Base-by-base conservation (phyloP, 1,139 yeast genomes). In the Kluyveromyces sp. region DNA sequence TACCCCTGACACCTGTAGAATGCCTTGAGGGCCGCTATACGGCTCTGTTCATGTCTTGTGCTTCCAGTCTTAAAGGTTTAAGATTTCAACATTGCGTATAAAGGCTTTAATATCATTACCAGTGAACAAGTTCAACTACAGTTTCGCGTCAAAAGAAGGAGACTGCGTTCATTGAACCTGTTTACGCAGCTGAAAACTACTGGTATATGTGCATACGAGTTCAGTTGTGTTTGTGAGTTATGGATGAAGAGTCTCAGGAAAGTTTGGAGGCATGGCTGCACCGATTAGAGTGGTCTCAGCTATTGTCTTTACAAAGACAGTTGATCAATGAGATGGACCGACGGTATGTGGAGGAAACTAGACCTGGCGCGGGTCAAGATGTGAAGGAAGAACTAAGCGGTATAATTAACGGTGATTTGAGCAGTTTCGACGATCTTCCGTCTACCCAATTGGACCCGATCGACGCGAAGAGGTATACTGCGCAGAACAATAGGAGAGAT, bases 261-360 rank as follows among this genome's bases (percentile, higher is more conserved):
- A 46, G 28, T 55, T 63, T 9, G 53, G 53, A 8, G 61, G 52
- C 9, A 64, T 38, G 41, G 41, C 30, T 38, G 11, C 34, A 22
- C 7, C n/a, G 13, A 8, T 32, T 38, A 32, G 41, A 38, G 31
- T 38, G 41, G 41, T 16, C 34, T 6, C 41, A 38, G 19, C 20
- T 38, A 17, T n/a, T 38, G 11, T 32, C 28, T 12, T 19, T 38
- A 16, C 41, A 38, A 15, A 38, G 19, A 30, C 36, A 38, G 20
- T 3, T 38, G 6, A 26, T 32, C 13, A 18, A 6, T 1, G 41
- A 38, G 20, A 38, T 38, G 30, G 36, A 38, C 25, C 16, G 41
- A 31, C 17, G 41, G 13, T 38, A 38, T 15, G 26, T 19, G 11
- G 36, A 38, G 22, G 16, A 19, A 11, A 30, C n/a, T 15, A 15